Evolutionary conservation across 345 rosid species (phyloP).

Genomic region (Melaleuca quinquenervia): DNA sequence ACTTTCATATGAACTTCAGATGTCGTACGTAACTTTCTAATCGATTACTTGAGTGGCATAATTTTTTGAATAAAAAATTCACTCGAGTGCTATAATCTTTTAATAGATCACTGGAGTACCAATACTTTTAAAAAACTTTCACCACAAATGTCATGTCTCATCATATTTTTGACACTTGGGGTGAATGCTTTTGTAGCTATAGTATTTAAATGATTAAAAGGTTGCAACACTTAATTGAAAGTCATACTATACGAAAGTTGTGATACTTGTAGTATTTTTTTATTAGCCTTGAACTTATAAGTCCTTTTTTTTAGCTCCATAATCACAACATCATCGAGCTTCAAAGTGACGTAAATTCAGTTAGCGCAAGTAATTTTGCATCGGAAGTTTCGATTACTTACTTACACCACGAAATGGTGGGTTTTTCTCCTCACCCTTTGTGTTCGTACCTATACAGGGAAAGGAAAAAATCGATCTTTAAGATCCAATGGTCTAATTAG

Average conservation of each 20-base stretch:
- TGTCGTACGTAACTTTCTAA: not conserved
- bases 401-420: not conserved
- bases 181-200: not conserved
- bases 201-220: not conserved
- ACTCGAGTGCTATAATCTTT: not conserved
- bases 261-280: not conserved
- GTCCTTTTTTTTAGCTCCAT: not conserved
- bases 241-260: not conserved
- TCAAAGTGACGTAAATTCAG: not conserved
- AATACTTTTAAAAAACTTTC: not conserved
- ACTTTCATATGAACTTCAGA: accelerated
- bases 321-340: accelerated
- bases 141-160: not conserved
- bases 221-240: too few species aligned
- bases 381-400: not conserved
- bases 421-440: not conserved
- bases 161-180: not conserved
- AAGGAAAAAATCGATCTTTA: not conserved
- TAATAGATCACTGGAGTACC: not conserved
- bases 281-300: not conserved
- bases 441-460: not conserved
- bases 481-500: not conserved
- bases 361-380: not conserved
- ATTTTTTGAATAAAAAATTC: not conserved
- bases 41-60: not conserved